Base-by-base conservation (phyloP, 2,329 filamentous ascomycete species). In the Zasmidium citrigriseum region DNA sequence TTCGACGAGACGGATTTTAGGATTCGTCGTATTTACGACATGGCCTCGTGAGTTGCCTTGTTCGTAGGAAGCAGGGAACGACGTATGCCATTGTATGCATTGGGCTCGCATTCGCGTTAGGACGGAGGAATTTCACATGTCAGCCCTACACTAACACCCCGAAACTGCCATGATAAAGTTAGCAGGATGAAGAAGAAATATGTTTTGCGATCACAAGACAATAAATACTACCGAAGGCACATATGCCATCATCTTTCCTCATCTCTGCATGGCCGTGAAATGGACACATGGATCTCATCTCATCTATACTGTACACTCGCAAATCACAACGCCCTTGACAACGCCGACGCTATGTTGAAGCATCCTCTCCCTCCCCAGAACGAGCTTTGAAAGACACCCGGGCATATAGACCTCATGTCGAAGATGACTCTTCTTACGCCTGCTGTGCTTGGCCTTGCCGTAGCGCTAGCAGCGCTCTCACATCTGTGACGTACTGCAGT, bases 401-500 rank as follows among this genome's bases (percentile, higher is more conserved):
- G n/a, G n/a, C n/a, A n/a, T n/a, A n/a, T n/a, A n/a, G 16, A 41
- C 7, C 14, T 41, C 12, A 16, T 41, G 14, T 16, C n/a, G n/a
- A 2, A n/a, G 24, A 2, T 16, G 12, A 11, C 18, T n/a, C n/a
- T n/a, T n/a, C 14, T 66, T 59, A 72, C 22, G 66, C 67, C 58
- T 71, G 68, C 63, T 71, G 67, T 47, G 77, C 77, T 71, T 98
- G 92, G 24, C 95, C 95, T 67, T 93, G 89, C 69, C 93, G 86
- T 67, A 99, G 80, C 57, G 92, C 93, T 70, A 99, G 81, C 63
- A 98, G 81, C 50, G 95, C 93, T 69, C 95, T 85, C 59, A 99
- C 93, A 76, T 99, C 95, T 53, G 93, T 96, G 66, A 95, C 93
- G 77, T 98, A 96, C 78, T 98, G 95, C 70, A 99, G 78, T 18